phyloP scores from a whole-genome alignment of 192 early-diverging fungal genomes.

The Podila epicladia region DNA sequence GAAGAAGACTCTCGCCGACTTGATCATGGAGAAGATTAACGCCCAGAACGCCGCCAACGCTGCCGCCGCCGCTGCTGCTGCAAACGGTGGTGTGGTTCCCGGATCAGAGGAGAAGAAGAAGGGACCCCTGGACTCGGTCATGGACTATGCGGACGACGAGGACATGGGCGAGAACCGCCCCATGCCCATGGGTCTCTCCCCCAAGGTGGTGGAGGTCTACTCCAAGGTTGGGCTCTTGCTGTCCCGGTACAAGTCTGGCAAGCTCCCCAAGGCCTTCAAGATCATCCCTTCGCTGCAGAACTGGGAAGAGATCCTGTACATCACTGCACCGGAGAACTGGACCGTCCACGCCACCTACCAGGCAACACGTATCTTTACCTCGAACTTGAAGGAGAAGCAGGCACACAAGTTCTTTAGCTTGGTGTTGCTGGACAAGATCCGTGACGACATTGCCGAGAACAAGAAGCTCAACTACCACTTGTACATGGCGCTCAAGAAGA shows the following conservation, averaged over 20 bases:
- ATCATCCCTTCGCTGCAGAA: conserved; percentile 94
- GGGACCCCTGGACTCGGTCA: conserved; percentile 45
- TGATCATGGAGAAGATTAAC: conserved; percentile 97
- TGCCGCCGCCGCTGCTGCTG: conserved; percentile 22
- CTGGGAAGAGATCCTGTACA: conserved; percentile 97
- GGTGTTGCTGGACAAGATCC: conserved; percentile 90
- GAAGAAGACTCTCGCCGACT: conserved; percentile 91
- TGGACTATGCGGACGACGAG: conserved; percentile 50
- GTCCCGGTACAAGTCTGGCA: conserved; percentile 92
- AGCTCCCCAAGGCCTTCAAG: conserved; percentile 98
- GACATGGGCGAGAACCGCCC: conserved; percentile 42
- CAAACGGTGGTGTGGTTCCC: conserved; percentile 21
- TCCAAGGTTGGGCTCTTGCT: conserved; percentile 92
- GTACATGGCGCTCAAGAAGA: conserved; percentile 97
- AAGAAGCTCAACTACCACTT: conserved; percentile 98
- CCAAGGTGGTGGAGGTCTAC: conserved; percentile 95
- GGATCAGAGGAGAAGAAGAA: conserved; percentile 46
- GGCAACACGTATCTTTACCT: conserved; percentile 96
- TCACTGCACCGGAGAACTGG: conserved; percentile 93
- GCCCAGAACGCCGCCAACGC: conserved; percentile 68
- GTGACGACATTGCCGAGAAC: conserved; percentile 96
- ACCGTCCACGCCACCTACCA: conserved; percentile 97
- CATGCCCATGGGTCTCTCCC: conserved; percentile 71
- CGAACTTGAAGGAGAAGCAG: conserved; percentile 94
- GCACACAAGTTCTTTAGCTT: conserved; percentile 91